Percentiles rank a stretch among this genome's conserved stretches.
phyloP scores from a whole-genome alignment of 192 early-diverging fungal species.

The Coemansia sp. region DNA sequence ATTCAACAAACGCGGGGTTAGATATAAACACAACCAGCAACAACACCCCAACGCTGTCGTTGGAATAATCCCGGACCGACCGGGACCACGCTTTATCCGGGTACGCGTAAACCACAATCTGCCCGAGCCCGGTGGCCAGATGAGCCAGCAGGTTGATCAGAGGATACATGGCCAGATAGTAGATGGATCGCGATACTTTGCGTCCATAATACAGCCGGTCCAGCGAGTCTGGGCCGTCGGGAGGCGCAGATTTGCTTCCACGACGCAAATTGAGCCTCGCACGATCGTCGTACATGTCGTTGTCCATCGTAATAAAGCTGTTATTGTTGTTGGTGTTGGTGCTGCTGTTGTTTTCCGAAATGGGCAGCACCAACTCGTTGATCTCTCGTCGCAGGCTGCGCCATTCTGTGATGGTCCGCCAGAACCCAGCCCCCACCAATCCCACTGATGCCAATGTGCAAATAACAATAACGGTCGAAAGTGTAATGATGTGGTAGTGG shows the following conservation, averaged over 20 bases:
- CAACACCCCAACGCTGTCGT: constrained; percentile 52
- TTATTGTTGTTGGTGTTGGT: constrained; percentile 9
- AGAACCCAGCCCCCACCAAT: constrained; percentile 49
- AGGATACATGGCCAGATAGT: constrained; percentile 52
- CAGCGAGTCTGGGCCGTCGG: constrained; percentile 43
- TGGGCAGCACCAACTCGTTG: constrained; percentile 46
- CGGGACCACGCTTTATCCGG: constrained; percentile 40
- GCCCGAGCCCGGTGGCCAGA: constrained; percentile 42
- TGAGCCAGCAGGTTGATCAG: constrained; percentile 49
- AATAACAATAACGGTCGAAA: constrained; percentile 48
- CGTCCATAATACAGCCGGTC: constrained; percentile 54
- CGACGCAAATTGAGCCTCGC: neutral
- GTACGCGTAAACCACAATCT: constrained; percentile 50
- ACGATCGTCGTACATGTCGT: neutral
- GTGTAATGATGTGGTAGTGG: constrained; percentile 52
- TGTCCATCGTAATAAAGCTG: constrained; percentile 19
- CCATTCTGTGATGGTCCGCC: constrained; percentile 54
- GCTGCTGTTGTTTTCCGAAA: constrained; percentile 25
- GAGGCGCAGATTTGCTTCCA: neutral
- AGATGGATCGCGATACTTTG: constrained; percentile 52
- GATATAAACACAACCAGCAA: constrained; percentile 49
- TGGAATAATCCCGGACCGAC: constrained; percentile 48
- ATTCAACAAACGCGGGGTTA: constrained; percentile 53
- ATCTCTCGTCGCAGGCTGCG: constrained; percentile 46
- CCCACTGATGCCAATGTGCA: constrained; percentile 48